Evolutionary conservation across 2,329 filamentous ascomycete genomes (phyloP), one percentile per base, ranked within the genome.

Genomic region (Penicillium sp.): DNA sequence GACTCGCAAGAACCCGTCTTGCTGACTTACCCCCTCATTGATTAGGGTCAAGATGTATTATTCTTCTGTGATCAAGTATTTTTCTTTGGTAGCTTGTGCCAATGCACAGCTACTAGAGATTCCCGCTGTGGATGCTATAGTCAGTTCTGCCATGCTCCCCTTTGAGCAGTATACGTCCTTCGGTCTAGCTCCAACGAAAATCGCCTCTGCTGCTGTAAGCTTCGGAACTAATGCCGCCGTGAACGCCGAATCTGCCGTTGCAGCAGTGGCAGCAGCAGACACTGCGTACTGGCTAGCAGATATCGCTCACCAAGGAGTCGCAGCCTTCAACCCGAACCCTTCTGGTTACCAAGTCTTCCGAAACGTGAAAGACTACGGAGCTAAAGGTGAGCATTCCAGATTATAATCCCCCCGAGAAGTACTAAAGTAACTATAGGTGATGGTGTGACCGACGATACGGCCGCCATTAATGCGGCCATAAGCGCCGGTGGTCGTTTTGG

Each of bases 371-470:
- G 70, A 73, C 54, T 73, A 72, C 48, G 71, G 71, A 29, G 71
- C 71, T 19, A 65, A 61, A 62, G 71, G 71, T 69, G 41, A 36
- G 48, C 33, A 25, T 19, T 1, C 21, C 21, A 23, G 21, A 23
- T 23, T 23, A 23, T 23, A 23, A 23, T 23, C 2, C 73, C 10
- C 8, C 2, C 1, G 77, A 81, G 55, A 77, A 84, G 3, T 31
- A 45, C 53, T 65, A 38, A 64, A 27, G n/a, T 8, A 12, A 19
- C 8, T 15, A 67, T 67, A 71, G 78, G 77, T 54, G 77, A 81
- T 61, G 79, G 79, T 27, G 73, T 80, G 3, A 79, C 77, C n/a
- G 82, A 83, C 61, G 81, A 86, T 61, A 85, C 84, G 17, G 78
- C 73, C 10, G 83, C 83, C 6, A 86, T 86, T 67, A 78, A 81